phyloP scores from a whole-genome alignment of 306 rosid genomes.

The Astragalus membranaceus region DNA sequence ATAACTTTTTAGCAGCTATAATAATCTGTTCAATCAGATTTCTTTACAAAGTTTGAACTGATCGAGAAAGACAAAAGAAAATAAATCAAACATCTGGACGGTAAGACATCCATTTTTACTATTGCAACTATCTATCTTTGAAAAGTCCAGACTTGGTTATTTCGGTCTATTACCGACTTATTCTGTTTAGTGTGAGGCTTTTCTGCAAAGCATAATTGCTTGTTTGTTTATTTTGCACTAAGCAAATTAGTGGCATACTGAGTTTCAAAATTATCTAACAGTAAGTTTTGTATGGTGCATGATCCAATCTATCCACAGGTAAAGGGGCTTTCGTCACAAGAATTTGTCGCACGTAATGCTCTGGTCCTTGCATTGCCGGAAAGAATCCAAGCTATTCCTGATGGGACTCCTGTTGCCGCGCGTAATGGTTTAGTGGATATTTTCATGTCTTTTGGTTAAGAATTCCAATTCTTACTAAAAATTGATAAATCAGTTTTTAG shows the following conservation, averaged over 20 bases:
- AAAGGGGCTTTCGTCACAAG: slow-evolving; percentile 82
- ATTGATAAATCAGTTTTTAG: no score
- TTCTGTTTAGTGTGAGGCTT: neutral
- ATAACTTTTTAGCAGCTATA: neutral
- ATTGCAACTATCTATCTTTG: neutral
- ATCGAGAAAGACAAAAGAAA: neutral
- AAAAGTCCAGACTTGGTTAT: neutral
- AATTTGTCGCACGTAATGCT: slow-evolving; percentile 95
- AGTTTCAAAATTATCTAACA: neutral
- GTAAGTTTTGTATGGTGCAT: neutral
- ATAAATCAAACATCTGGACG: neutral
- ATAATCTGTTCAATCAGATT: neutral
- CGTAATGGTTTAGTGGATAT: no score
- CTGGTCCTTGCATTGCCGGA: slow-evolving; percentile 90
- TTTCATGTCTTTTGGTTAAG: no score
- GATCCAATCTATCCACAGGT: slow-evolving; percentile 41
- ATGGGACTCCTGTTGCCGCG: slow-evolving; percentile 80
- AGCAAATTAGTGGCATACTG: neutral
- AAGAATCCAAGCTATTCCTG: slow-evolving; percentile 90
- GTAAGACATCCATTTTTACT: neutral
- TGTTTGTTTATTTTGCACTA: neutral
- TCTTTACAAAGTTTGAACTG: neutral
- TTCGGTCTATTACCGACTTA: neutral
- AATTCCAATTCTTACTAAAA: no score
- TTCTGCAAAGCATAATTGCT: neutral